These are phyloP conservation scores for Piper longum DNA, from an alignment of 164 flowering plant species.

Conservation along the genomic window DNA sequence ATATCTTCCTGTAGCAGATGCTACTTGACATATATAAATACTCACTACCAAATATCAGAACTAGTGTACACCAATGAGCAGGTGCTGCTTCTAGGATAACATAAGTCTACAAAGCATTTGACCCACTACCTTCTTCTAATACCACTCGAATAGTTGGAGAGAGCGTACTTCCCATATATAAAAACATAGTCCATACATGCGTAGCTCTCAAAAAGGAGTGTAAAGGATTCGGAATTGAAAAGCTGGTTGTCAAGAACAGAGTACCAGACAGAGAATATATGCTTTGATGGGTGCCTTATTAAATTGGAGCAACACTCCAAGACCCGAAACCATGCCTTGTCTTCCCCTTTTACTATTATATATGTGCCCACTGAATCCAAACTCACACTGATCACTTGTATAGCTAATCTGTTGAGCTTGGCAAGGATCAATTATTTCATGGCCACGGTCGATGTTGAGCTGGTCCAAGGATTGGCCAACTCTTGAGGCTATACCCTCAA, in stretches of 20 bases:
- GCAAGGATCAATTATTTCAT: background rate
- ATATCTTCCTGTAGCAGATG: too few species aligned
- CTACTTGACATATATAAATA: too few species aligned
- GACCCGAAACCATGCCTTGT: background rate
- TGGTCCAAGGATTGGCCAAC: background rate
- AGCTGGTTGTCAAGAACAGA: background rate
- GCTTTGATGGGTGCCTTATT: background rate
- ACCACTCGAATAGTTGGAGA: background rate
- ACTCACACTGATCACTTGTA: background rate
- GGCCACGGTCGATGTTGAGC: background rate
- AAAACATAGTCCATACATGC: background rate
- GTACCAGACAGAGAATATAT: background rate
- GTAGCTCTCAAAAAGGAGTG: background rate
- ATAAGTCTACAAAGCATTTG: background rate
- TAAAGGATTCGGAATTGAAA: background rate
- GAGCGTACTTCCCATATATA: background rate
- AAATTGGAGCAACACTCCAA: background rate
- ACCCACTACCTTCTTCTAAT: too few species aligned
- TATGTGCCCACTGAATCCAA: background rate
- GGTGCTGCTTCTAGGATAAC: too few species aligned
- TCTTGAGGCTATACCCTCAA: background rate
- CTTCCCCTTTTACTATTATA: background rate
- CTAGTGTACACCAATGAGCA: too few species aligned
- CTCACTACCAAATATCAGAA: too few species aligned
- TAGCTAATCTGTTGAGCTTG: background rate